These are phyloP conservation scores for Penicillium concentricum DNA, from an alignment of 2,329 filamentous ascomycete species.

Conservation along the genomic window DNA sequence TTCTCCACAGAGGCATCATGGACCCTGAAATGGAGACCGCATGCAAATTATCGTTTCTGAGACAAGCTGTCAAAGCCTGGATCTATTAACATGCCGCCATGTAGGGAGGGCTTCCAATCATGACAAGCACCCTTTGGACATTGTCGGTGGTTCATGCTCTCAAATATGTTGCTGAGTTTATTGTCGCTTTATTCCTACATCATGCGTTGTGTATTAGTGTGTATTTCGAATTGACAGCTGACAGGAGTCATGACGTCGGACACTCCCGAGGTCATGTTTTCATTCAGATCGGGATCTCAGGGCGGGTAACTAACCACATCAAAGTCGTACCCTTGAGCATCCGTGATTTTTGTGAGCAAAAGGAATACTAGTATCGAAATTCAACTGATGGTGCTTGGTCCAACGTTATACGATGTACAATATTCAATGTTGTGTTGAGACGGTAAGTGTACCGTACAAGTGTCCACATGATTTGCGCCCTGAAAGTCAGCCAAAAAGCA, in stretches of 20 bases:
- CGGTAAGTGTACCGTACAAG: not conserved
- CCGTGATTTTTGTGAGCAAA: not conserved
- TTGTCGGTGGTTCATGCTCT: not conserved
- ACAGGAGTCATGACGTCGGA: slow-evolving; percentile 5
- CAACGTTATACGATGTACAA: not conserved
- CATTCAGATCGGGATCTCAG: not conserved
- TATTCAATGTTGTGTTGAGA: not conserved
- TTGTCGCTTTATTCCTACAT: not conserved
- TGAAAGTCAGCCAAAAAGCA: not conserved
- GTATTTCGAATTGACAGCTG: not conserved
- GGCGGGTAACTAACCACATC: not conserved
- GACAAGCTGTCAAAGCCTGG: not conserved
- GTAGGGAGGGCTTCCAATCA: not conserved
- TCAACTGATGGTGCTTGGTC: not conserved
- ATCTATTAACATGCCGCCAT: not conserved
- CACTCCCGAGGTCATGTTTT: not conserved
- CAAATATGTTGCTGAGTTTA: too few relatives aligned
- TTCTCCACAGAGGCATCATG: slow-evolving; percentile 9
- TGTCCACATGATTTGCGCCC: not conserved
- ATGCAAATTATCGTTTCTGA: not conserved
- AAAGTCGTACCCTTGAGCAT: too few relatives aligned
- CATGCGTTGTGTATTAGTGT: not conserved
- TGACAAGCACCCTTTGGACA: not conserved
- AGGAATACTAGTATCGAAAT: not conserved
- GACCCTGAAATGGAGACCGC: not conserved